These are phyloP conservation scores for Lachancea quebecensis DNA, from an alignment of 805 yeast genomes.

Conservation along the genomic window DNA sequence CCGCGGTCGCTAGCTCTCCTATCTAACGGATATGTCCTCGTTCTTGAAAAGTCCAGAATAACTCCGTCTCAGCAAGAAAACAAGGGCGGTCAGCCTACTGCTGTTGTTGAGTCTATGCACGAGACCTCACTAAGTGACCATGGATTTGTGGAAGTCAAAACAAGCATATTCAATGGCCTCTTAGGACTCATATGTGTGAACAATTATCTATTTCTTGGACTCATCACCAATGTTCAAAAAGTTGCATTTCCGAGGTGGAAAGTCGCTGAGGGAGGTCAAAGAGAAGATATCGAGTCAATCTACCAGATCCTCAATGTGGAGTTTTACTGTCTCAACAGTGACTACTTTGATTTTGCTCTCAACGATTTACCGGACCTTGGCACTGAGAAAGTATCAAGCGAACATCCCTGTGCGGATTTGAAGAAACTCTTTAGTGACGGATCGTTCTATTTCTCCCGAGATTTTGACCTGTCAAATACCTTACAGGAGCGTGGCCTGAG, in stretches of 20 bases:
- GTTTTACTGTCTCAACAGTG: slow-evolving; percentile 56
- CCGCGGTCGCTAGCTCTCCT: slow-evolving; percentile 69
- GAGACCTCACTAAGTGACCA: slow-evolving; percentile 33
- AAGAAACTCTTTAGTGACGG: slow-evolving; percentile 74
- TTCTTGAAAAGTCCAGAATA: slow-evolving; percentile 40
- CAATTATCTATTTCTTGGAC: slow-evolving; percentile 48
- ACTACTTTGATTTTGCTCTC: slow-evolving; percentile 40
- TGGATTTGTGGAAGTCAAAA: slow-evolving; percentile 35
- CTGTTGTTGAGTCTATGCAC: slow-evolving; percentile 50
- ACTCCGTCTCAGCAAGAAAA: slow-evolving; percentile 17
- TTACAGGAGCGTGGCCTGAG: slow-evolving; percentile 64
- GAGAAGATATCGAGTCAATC: slow-evolving; percentile 42
- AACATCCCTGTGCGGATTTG: slow-evolving; percentile 76
- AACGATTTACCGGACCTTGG: slow-evolving; percentile 22
- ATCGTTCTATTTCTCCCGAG: slow-evolving; percentile 81
- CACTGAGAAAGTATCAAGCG: slow-evolving; percentile 32
- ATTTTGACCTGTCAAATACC: slow-evolving; percentile 79
- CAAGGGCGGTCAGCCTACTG: slow-evolving; percentile 26
- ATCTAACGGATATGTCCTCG: slow-evolving; percentile 50
- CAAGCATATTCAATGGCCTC: slow-evolving; percentile 43
- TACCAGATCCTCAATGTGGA: slow-evolving; percentile 52
- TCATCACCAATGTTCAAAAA: slow-evolving; percentile 47
- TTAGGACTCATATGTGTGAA: slow-evolving; percentile 55
- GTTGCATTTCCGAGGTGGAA: slow-evolving; percentile 50
- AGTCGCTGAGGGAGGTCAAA: slow-evolving; percentile 9